A percentile compares a stretch with the other conserved stretches of the same genome.
Evolutionary conservation across 2,329 filamentous ascomycete genomes (phyloP).

Genomic region (Thelonectria olida): DNA sequence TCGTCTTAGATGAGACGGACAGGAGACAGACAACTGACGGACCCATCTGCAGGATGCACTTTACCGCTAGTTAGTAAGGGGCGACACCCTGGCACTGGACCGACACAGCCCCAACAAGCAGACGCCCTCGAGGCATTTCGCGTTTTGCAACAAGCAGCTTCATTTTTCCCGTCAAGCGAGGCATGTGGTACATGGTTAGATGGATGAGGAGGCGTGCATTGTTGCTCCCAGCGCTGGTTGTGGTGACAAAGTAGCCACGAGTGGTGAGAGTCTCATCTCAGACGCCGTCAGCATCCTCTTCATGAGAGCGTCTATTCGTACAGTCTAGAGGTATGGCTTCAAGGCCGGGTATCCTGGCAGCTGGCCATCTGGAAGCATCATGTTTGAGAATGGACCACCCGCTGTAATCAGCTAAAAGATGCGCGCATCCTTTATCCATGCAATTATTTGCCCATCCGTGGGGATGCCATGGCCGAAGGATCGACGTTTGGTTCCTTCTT

Average conservation of each 20-base stretch:
- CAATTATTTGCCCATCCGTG: constrained; percentile 1
- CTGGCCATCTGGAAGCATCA: neutral
- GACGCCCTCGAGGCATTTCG: neutral
- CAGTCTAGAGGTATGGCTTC: too few relatives aligned
- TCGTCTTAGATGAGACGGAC: constrained; percentile 1
- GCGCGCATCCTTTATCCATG: constrained; percentile 10
- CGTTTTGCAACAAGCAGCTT: neutral
- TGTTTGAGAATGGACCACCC: neutral
- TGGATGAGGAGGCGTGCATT: too few relatives aligned
- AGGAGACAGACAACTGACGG: neutral
- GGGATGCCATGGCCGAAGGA: constrained; percentile 6
- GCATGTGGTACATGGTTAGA: too few relatives aligned
- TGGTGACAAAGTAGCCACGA: too few relatives aligned
- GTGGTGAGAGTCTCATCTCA: neutral
- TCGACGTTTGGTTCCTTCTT: constrained; percentile 5
- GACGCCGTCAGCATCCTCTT: neutral
- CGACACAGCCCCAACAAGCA: constrained; percentile 6
- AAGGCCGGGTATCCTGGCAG: neutral
- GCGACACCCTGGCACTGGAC: neutral
- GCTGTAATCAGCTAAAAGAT: constrained; percentile 5
- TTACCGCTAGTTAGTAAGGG: neutral
- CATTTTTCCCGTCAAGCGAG: neutral
- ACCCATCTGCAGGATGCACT: neutral
- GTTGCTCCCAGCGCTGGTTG: too few relatives aligned
- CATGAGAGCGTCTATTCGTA: too few relatives aligned